Base-by-base conservation (phyloP, 2,329 filamentous ascomycete species). In the Penicillium sp. region DNA sequence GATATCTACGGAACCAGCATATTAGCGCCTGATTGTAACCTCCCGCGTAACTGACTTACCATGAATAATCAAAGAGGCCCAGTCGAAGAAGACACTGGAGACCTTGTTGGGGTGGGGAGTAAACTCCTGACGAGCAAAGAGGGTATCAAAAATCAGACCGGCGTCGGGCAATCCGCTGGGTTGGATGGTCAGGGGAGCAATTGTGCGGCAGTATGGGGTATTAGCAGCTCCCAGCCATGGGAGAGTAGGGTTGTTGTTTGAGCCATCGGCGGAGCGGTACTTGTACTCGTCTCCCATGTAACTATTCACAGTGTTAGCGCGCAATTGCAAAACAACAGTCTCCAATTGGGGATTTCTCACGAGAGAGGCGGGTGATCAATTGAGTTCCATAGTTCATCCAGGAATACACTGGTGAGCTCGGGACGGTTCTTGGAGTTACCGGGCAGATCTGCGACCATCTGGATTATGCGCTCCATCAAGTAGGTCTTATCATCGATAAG, bases 401-500 rank as follows among this genome's bases (percentile, higher is more conserved):
- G 80, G 65, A 92, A 88, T 45, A 75, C 72, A 65, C 88, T 86
- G 9, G 88, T 91, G 47, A 92, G 76, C 50, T 85, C 76, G 41
- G 81, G 77, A 10, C 88, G 81, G 27, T 82, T 79, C 64, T 82
- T 83, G 1, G 88, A 91, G 53, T 82, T 78, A 49, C 81, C 75
- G 0, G 87, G 87, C 34, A 91, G 77, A 33, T 82, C 82, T 13
- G 86, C 81, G 5, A 90, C 87, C 16, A 91, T 78, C 76, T 81
- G 83, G 59, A 91, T 90, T 5, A 88, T 81, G 8, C 84, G 80
- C 72, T 91, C 89, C 85, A 91, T 90, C 44, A 91, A 78, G 80
- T 90, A 89, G 2, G 86, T 89, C 75, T 88, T 89, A 76, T 93
- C 90, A 65, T 93, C 87, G 5, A 84, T 74, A 11, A 87, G 78